Percentiles rank a stretch among this genome's conserved stretches.
phyloP scores from a whole-genome alignment of 371 early-diverging fungal species.

The Funneliformis caledonium region DNA sequence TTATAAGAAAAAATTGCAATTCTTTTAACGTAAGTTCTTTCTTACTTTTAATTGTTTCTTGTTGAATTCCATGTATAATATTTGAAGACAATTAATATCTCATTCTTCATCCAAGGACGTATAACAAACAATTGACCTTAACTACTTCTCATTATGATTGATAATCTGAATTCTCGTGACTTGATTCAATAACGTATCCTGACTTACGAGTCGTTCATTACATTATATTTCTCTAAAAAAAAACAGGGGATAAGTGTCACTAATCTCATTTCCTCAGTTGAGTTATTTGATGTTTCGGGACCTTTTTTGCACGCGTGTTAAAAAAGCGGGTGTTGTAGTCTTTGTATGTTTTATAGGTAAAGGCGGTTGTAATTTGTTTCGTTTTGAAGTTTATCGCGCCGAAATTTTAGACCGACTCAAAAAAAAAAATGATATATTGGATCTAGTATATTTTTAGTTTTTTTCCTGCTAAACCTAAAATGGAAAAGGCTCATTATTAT shows the following conservation, averaged over 20 bases:
- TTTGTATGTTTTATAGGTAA: not conserved
- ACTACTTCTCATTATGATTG: not conserved
- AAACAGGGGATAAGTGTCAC: too few relatives aligned
- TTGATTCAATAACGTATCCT: not conserved
- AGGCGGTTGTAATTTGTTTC: not conserved
- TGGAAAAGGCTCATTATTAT: too few relatives aligned
- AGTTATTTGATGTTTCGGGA: not conserved
- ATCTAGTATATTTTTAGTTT: too few relatives aligned
- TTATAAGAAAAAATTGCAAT: not conserved
- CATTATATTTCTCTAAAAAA: not conserved
- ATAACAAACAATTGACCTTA: not conserved
- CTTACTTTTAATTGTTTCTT: not conserved
- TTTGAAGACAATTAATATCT: constrained; percentile 1
- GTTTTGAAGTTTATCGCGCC: too few relatives aligned
- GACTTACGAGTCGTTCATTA: not conserved
- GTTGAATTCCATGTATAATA: not conserved
- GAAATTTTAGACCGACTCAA: too few relatives aligned
- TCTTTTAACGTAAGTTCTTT: not conserved
- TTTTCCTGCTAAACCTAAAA: too few relatives aligned
- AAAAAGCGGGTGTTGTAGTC: not conserved
- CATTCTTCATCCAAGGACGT: constrained; percentile 28
- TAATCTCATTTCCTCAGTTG: not conserved
- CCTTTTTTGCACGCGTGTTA: not conserved
- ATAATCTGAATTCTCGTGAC: not conserved
- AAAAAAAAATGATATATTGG: too few relatives aligned